Base-by-base conservation (phyloP, 768 basidiomycete species). In the Agrocybe pediades region DNA sequence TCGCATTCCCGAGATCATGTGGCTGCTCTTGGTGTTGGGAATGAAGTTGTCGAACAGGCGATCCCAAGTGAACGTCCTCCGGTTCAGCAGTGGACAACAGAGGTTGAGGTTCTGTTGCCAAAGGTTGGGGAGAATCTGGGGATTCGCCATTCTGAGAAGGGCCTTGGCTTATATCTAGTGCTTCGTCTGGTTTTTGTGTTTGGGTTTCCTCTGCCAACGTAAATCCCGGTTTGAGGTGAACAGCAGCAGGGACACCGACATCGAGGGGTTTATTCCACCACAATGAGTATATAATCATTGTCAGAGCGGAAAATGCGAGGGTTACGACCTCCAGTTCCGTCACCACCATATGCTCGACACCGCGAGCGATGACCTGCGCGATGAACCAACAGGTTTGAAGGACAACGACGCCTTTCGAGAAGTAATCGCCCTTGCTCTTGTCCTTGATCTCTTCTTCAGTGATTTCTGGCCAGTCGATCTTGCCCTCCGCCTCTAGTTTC, bases 211-310 rank as follows among this genome's bases (percentile, higher is more conserved):
- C n/a, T n/a, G n/a, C n/a, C n/a, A n/a, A n/a, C n/a, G n/a, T n/a
- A n/a, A 5, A 36, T 5, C 33, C 33, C n/a, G 13, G 13, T 13
- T 36, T 36, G 3, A 48, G 11, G 20, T 21, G 21, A 13, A 48
- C 29, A 0, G 9, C 19, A 8, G 36, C 15, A 13, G 47, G 36
- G 1, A 23, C 24, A 11, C 36, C 30, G 9, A 48, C 47, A 33
- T 48, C 47, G 17, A 40, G 39, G 7, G 47, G 47, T 21, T 48
- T 48, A 13, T 39, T 30, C 47, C 47, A 48, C 47, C 47, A 48
- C 13, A 48, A 23, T 8, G 39, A 48, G 11, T 48, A 48, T 9
- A 48, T 48, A 7, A 36, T 33, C 3, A 20, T 33, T 6, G 30
- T 48, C 9, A 48, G 19, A 19, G 29, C n/a, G 20, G 47, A 29